Evolutionary conservation across 176 grass and related monocot species (phyloP), one percentile per base, ranked within the genome.

Genomic region (Bonia amplexicaulis): DNA sequence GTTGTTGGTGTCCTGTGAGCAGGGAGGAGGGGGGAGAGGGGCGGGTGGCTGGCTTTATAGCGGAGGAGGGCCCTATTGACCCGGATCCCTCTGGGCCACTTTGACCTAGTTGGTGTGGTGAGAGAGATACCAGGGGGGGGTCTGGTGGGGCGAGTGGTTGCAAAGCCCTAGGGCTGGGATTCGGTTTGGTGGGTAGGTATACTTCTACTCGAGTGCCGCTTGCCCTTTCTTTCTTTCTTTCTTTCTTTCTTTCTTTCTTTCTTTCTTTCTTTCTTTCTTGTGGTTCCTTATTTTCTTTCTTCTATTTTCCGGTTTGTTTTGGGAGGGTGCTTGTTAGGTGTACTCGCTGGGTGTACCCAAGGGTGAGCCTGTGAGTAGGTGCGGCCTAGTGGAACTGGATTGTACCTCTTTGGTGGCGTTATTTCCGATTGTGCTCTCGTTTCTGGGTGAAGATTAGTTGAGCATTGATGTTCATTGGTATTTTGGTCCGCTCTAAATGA

Each of bases 91-190:
- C 49, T 60, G 44, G 68, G 53, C 77, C 90, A 90, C 33, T 92
- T 94, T 94, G 92, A 94, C 92, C 81, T 87, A 86, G 87, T 88
- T 88, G 92, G 87, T 89, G 84, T 51, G 84, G 82, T 27, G 83
- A 39, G 88, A 45, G 57, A 25, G 64, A 68, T 35, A 0, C 3
- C 47, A 33, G 47, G 7, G 42, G 64, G 77, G 69, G 46, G 2
- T 57, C 12, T 11, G 82, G 71, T 54, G 72, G 90, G 33, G 65
- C 42, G 82, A 79, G 84, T 92, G 87, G 89, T 84, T 92, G 88
- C 87, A 0, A 67, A 84, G 52, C 73, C 77, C 82, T 45, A 41
- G 80, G 59, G 35, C 76, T 85, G 84, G 92, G 33, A 31, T 35
- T 35, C 4, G 33, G 92, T 92, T 89, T 92, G 92, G 92, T 90